Percentiles rank a stretch among this genome's conserved stretches.
These are phyloP conservation scores for Chromera velia DNA, from an alignment of 73 alveolate genomes.

Conservation along the genomic window DNA sequence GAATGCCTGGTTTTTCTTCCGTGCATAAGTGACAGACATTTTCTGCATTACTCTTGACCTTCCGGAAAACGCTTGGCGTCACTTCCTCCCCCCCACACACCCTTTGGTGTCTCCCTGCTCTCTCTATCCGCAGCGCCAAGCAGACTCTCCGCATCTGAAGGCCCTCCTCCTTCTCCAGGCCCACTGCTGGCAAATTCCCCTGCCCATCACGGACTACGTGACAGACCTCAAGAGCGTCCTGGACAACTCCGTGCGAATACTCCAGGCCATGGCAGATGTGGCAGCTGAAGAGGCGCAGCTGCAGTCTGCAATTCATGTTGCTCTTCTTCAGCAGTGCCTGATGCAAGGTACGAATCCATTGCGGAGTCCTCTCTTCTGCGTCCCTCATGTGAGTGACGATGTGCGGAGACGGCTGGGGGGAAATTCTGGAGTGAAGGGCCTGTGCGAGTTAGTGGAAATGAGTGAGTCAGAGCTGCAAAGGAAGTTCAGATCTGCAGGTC, in stretches of 20 bases:
- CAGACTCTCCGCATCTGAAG: constrained; percentile 78
- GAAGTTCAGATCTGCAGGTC: no score
- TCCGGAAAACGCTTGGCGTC: no score
- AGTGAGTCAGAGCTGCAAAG: no score
- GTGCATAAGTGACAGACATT: no score
- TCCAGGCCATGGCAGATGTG: constrained; percentile 85
- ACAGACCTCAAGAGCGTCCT: constrained; percentile 83
- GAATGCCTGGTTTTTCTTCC: no score
- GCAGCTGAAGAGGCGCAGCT: constrained; percentile 74
- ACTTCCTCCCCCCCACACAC: no score
- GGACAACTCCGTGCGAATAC: constrained; percentile 76
- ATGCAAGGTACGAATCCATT: constrained; percentile 57
- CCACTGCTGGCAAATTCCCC: constrained; percentile 57
- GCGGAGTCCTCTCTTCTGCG: background rate
- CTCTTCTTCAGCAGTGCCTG: constrained; percentile 73
- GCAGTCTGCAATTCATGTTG: constrained; percentile 68
- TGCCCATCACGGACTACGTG: constrained; percentile 88
- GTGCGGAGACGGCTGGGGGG: no score
- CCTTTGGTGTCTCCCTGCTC: no score
- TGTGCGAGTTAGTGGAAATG: no score
- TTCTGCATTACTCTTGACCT: no score
- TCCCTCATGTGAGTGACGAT: no score
- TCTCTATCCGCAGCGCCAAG: constrained; percentile 40
- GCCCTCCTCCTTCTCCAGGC: constrained; percentile 85
- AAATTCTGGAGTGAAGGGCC: no score